These are phyloP conservation scores for Quercus cerris DNA, from an alignment of 306 rosid genomes.

Conservation along the genomic window DNA sequence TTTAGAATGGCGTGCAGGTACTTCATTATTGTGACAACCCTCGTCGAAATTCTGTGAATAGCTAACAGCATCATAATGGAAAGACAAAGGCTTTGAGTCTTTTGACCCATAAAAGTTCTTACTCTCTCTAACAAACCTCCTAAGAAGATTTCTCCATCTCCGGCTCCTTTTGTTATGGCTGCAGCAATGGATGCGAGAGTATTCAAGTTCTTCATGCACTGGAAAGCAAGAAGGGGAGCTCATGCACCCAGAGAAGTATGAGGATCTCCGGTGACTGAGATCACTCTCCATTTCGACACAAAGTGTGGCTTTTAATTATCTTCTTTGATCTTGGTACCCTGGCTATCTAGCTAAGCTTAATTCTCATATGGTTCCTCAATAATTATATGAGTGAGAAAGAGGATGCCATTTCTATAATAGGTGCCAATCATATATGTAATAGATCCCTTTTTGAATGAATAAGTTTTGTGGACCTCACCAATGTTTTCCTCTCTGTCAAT, in stretches of 20 bases:
- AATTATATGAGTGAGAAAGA: neutral
- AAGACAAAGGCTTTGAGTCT: slow-evolving; percentile 49
- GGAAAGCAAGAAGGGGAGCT: slow-evolving; percentile 58
- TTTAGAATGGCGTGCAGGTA: slow-evolving; percentile 30
- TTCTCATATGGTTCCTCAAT: slow-evolving; percentile 2
- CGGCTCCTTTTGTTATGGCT: slow-evolving; percentile 23
- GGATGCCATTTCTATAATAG: slow-evolving; percentile 7
- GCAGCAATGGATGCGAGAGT: slow-evolving; percentile 41
- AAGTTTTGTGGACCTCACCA: neutral
- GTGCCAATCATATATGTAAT: slow-evolving; percentile 13
- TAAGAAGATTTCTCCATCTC: slow-evolving; percentile 52
- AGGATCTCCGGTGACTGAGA: slow-evolving; percentile 22
- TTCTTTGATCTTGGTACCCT: neutral
- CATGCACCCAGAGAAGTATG: slow-evolving; percentile 34
- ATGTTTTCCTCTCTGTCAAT: neutral
- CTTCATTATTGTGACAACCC: slow-evolving; percentile 48
- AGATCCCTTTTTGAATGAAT: slow-evolving; percentile 1
- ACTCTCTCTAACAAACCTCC: slow-evolving; percentile 49
- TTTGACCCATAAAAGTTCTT: slow-evolving; percentile 41
- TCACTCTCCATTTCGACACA: slow-evolving; percentile 47
- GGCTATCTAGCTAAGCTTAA: neutral
- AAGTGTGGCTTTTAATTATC: neutral
- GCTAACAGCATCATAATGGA: slow-evolving; percentile 82
- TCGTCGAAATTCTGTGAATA: slow-evolving; percentile 84
- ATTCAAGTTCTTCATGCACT: slow-evolving; percentile 38